Evolutionary conservation across 371 early-diverging fungal genomes (phyloP).

Genomic region (Rhizopus microsporus): DNA sequence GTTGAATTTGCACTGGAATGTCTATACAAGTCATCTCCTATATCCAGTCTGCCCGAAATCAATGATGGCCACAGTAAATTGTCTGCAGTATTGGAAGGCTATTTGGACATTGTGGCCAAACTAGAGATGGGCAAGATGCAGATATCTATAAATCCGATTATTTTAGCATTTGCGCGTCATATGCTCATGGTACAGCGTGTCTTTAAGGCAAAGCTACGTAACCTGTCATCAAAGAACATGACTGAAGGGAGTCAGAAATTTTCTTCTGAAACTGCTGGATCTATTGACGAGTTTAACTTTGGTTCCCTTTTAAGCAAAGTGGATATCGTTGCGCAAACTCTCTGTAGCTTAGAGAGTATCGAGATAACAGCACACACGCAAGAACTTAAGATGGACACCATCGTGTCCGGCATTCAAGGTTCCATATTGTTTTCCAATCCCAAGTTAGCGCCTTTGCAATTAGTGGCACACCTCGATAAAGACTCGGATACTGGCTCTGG

Average conservation of each 20-base stretch:
- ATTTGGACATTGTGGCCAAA: constrained; percentile 53
- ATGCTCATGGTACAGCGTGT: constrained; percentile 74
- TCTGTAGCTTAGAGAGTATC: constrained; percentile 40
- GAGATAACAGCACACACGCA: constrained; percentile 49
- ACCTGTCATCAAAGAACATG: constrained; percentile 29
- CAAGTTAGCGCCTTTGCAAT: constrained; percentile 31
- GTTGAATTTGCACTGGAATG: constrained; percentile 38
- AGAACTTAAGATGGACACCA: constrained; percentile 41
- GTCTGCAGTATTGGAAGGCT: constrained; percentile 36
- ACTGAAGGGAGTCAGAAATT: constrained; percentile 20
- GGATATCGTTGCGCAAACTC: constrained; percentile 45
- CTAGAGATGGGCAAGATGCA: constrained; percentile 50
- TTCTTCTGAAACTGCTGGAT: constrained; percentile 6
- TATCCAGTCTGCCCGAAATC: constrained; percentile 18
- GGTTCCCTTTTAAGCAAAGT: constrained; percentile 32
- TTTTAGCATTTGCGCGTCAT: constrained; percentile 74
- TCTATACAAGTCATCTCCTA: constrained; percentile 32
- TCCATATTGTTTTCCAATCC: constrained; percentile 54
- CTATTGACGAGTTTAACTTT: constrained; percentile 22
- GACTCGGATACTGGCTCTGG: constrained; percentile 55
- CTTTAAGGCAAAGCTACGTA: constrained; percentile 55
- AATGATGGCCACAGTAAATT: constrained; percentile 21
- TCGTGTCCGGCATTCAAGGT: constrained; percentile 38
- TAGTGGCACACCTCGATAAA: constrained; percentile 27
- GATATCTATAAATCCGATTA: constrained; percentile 61